A percentile compares a stretch with the other conserved stretches of the same genome.
These are phyloP conservation scores for Marchantia polymorpha DNA, from an alignment of 225 moss, liverwort and hornwort genomes.

Conservation along the genomic window DNA sequence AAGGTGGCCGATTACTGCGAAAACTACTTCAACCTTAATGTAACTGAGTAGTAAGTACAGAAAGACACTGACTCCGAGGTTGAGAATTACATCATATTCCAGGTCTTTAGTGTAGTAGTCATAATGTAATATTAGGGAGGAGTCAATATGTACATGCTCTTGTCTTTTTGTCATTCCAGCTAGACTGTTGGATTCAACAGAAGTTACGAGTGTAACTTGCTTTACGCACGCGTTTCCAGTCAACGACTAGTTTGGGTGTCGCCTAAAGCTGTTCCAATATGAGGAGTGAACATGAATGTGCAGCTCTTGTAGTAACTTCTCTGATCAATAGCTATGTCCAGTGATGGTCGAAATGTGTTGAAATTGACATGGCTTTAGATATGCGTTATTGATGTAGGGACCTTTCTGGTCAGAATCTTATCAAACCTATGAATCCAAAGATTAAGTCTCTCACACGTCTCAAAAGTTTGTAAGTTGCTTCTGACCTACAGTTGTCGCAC, in stretches of 20 bases:
- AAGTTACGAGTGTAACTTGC: too few species aligned
- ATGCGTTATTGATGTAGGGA: slow-evolving; percentile 38
- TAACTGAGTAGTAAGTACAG: too few species aligned
- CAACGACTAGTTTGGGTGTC: neutral
- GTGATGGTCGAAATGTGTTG: neutral
- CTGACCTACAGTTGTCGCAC: neutral
- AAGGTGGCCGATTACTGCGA: too few species aligned
- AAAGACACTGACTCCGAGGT: too few species aligned
- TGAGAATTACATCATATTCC: too few species aligned
- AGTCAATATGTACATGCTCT: too few species aligned
- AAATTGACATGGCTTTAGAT: neutral
- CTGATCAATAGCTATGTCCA: neutral
- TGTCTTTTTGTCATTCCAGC: too few species aligned
- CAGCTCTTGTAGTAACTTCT: neutral
- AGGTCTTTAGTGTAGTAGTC: too few species aligned
- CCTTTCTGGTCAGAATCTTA: slow-evolving; percentile 52
- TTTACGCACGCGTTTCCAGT: neutral
- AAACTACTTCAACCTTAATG: too few species aligned
- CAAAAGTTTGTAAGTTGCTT: slow-evolving; percentile 50
- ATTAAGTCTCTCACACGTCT: slow-evolving; percentile 50
- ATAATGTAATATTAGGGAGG: too few species aligned
- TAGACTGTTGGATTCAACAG: too few species aligned
- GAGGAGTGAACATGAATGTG: neutral
- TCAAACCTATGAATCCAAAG: slow-evolving; percentile 37
- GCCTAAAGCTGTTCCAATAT: neutral